These are phyloP conservation scores for Fusarium nematophilum DNA, from an alignment of 2,329 filamentous ascomycete species.

Conservation along the genomic window DNA sequence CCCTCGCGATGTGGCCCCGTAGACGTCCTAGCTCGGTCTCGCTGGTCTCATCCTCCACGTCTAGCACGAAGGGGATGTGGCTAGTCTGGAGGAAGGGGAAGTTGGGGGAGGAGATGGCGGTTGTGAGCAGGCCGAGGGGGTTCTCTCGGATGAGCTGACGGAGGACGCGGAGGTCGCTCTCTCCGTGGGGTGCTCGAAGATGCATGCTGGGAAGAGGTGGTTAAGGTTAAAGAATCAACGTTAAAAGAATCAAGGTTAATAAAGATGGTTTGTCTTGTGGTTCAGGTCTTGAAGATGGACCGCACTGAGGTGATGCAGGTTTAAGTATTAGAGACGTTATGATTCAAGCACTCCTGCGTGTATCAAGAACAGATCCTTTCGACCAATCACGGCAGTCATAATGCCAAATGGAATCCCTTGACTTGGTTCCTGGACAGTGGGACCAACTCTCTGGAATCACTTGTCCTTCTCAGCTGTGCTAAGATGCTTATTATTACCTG, in stretches of 20 bases:
- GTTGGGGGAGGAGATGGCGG: slow-evolving; percentile 63
- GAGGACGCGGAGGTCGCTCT: slow-evolving; percentile 60
- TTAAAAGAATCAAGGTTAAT: background rate
- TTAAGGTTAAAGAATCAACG: no score
- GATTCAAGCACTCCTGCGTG: background rate
- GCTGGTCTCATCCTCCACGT: slow-evolving; percentile 56
- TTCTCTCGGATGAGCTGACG: slow-evolving; percentile 68
- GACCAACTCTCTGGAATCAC: slow-evolving; percentile 26
- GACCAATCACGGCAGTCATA: slow-evolving; percentile 5
- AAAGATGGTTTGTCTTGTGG: background rate
- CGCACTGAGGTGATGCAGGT: background rate
- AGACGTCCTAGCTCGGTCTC: slow-evolving; percentile 58
- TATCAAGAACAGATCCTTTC: background rate
- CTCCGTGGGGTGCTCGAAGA: slow-evolving; percentile 65
- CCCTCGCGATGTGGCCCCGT: slow-evolving; percentile 70
- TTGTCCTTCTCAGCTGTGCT: background rate
- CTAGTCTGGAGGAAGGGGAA: slow-evolving; percentile 66
- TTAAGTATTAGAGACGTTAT: background rate
- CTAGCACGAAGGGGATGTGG: slow-evolving; percentile 71
- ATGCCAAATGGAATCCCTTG: background rate
- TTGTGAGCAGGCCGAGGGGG: slow-evolving; percentile 72
- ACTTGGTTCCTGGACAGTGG: background rate
- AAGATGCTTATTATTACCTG: slow-evolving; percentile 16
- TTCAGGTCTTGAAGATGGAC: background rate
- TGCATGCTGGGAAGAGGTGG: slow-evolving; percentile 61